A percentile compares a stretch with the other conserved stretches of the same genome.
phyloP scores from a whole-genome alignment of 2,329 filamentous ascomycete genomes.

The Apiospora malaysiana region DNA sequence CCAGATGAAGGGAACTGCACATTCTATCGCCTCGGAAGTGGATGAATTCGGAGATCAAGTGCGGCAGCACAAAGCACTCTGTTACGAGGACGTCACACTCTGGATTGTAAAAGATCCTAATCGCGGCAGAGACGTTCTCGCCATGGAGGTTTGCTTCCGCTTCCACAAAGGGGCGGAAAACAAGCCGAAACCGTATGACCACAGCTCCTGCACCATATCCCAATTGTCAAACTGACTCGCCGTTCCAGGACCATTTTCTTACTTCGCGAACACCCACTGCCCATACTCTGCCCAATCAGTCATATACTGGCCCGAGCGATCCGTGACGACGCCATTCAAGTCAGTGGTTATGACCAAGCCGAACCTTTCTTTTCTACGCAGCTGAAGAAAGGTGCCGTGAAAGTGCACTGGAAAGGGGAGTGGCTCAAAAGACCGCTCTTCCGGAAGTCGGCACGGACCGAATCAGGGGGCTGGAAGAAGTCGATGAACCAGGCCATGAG shows the following conservation, averaged over 20 bases:
- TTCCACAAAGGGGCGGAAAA: conserved; percentile 1
- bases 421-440: not conserved
- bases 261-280: not conserved
- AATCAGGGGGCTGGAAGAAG: conserved; percentile 4
- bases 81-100: conserved; percentile 2
- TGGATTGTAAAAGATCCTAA: conserved; percentile 8
- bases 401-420: not conserved
- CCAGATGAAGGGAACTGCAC: not conserved
- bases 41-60: not conserved
- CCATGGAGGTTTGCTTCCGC: not conserved
- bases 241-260: not conserved
- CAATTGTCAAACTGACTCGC: not conserved
- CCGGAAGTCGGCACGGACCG: not conserved
- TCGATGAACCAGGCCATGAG: not conserved
- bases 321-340: not conserved
- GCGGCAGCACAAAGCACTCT: not conserved
- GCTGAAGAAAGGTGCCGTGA: not conserved
- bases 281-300: not conserved
- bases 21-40: not conserved
- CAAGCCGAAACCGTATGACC: not conserved
- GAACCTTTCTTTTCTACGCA: not conserved
- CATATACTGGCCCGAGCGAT: not conserved
- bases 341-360: not conserved
- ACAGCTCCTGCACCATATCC: not conserved
- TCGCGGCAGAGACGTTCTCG: not conserved